Evolutionary conservation across 208 protist species (phyloP), one percentile per base, ranked within the genome.

Genomic region (Acanthamoeba culbertsoni): DNA sequence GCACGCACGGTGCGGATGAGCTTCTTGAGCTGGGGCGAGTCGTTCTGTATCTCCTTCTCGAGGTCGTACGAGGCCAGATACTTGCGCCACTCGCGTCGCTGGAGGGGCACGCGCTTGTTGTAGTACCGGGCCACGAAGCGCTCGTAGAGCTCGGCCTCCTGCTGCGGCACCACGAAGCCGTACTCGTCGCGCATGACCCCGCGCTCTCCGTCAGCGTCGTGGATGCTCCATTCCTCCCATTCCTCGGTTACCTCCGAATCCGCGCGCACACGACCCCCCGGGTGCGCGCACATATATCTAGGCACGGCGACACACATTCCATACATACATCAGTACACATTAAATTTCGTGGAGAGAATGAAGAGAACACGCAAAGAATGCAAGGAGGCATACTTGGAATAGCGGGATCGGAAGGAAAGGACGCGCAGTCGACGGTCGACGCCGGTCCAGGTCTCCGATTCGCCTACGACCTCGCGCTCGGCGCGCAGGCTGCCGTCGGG

Each of bases 11-110:
- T 90, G 82, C 82, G 82, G 37, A 90, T 68, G 26, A 90, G 82
- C 26, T 90, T 90, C 51, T 90, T 90, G 45, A 92, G 63, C 8
- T 79, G n/a, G 16, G 62, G 55, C 23, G 86, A 92, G 31, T 92
- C 86, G 86, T 79, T 79, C 16, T 77, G 86, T 0, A 92, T 92
- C 48, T 92, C 86, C 35, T 92, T 92, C 23, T 92, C 86, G 31
- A 92, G 86, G 62, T 92, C 62, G n/a, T 92, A 28, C 16, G 62
- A 63, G 43, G 42, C 63, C 23, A 92, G 45, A 23, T 92, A 92
- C 63, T 92, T 92, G 55, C 63, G 55, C 86, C 86, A 92, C 42
- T 92, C 86, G 33, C 63, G 40, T 26, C 86, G 55, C 45, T 92
- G 86, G 28, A n/a, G 33, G 2, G 63, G 86, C 62, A 77, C 86